Base-by-base conservation (phyloP, 2,329 filamentous ascomycete genomes). In the Botrytis sinoallii region DNA sequence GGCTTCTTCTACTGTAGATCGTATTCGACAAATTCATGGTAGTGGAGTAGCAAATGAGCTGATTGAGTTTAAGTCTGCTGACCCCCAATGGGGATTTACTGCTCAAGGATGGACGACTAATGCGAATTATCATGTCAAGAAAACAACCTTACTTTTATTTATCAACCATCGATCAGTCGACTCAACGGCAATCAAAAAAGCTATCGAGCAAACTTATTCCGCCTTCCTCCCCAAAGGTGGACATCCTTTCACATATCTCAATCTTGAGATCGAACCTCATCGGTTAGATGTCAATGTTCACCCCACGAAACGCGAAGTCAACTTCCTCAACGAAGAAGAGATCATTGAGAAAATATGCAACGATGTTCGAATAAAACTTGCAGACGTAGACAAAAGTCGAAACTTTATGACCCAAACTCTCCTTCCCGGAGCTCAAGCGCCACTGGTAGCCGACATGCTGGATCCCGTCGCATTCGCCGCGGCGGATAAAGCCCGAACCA, bases 251-350 rank as follows among this genome's bases (percentile, higher is more conserved):
- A 86, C 95, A 73, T 99, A 99, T 80, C 86, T 99, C 40, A 96
- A 92, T 80, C 87, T 99, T 3, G 93, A 97, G 74, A 97, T 99
- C 73, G 95, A 98, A 78, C 95, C 96, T 1, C 90, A 92, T 40
- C 88, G 95, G 71, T 94, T 99, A 6, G 96, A 99, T 82, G 97
- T 99, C 80, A 99, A 99, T 78, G 92, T 99, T 0, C 96, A 99
- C 82, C 96, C 96, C 0, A 99, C 96, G 0, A 99, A 99, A 82
- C 88, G 94, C 69, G 95, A 99, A 81, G 96, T 99, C 32, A 96
- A 98, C 80, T 98, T 99, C 79, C 86, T 99, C 35, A 97, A 98
- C 75, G 96, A 99, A 81, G 96, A 99, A 76, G 96, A 99, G 78
- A 97, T 99, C 64, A 92, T 96, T 65, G 93, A 96, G 76, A 88